Evolutionary conservation across 2,329 filamentous ascomycete genomes (phyloP).

Genomic region (Exophiala mesophila): DNA sequence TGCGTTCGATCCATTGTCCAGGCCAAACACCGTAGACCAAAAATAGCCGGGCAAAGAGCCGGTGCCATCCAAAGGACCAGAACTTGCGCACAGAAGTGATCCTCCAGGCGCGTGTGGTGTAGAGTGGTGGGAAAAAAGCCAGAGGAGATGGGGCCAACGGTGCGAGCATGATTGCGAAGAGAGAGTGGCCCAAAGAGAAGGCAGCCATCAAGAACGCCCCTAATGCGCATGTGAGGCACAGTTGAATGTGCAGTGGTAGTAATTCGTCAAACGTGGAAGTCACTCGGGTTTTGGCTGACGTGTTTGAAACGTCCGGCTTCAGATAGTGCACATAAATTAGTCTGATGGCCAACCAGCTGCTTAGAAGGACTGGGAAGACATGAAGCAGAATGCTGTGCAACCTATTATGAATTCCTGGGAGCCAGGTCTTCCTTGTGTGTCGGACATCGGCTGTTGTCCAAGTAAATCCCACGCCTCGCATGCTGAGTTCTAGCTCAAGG

Average conservation of each 20-base stretch:
- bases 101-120: slow-evolving; percentile 40
- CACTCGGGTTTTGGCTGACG: slow-evolving; percentile 20
- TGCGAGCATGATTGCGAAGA: slow-evolving; percentile 37
- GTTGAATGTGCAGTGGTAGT: slow-evolving; percentile 32
- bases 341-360: slow-evolving; percentile 34
- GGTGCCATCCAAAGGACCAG: slow-evolving; percentile 44
- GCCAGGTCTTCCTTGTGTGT: slow-evolving; percentile 41
- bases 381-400: slow-evolving; percentile 39
- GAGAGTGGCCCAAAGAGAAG: slow-evolving; percentile 39
- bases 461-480: slow-evolving; percentile 43
- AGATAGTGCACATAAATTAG: slow-evolving; percentile 29
- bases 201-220: slow-evolving; percentile 42
- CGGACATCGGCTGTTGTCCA: slow-evolving; percentile 44
- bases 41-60: slow-evolving; percentile 41
- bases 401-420: slow-evolving; percentile 37
- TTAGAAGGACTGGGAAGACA: slow-evolving; percentile 34
- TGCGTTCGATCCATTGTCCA: slow-evolving; percentile 40
- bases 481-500: slow-evolving; percentile 40
- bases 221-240: slow-evolving; percentile 36
- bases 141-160: slow-evolving; percentile 39
- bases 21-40: slow-evolving; percentile 45
- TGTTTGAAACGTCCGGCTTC: slow-evolving; percentile 3
- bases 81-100: slow-evolving; percentile 37
- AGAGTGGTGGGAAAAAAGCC: slow-evolving; percentile 43
- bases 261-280: slow-evolving; percentile 31